Percentiles rank a stretch among this genome's conserved stretches.
Conservation (phyloP, 345 rosid genomes). For the Erucastrum elatum region DNA sequence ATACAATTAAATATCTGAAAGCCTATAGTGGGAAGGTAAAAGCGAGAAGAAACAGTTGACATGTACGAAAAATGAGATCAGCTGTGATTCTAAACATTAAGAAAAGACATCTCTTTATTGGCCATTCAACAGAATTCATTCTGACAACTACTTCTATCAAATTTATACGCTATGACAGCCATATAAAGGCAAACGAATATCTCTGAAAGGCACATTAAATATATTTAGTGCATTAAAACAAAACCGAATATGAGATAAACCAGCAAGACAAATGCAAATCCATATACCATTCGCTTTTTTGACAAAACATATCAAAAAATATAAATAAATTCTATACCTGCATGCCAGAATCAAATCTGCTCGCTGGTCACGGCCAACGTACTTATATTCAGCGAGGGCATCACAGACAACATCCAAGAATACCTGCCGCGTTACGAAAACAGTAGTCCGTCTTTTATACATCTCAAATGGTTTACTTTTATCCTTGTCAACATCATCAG, state of each 20-base stretch:
- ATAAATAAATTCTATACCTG: constrained; percentile 56
- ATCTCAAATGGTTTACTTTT: constrained; percentile 70
- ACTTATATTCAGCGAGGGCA: constrained; percentile 83
- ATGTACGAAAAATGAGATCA: not conserved
- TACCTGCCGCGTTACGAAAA: constrained; percentile 63
- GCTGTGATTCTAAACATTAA: not conserved
- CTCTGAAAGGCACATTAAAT: constrained; percentile 2
- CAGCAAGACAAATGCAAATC: constrained; percentile 23
- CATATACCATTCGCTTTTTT: not conserved
- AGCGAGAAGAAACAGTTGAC: not conserved
- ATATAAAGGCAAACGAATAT: not conserved
- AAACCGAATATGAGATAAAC: not conserved
- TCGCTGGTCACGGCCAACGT: constrained; percentile 91
- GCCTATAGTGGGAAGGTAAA: not conserved
- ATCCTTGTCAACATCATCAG: constrained; percentile 38
- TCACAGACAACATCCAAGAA: constrained; percentile 83
- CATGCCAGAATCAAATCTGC: constrained; percentile 95
- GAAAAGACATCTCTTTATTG: too few relatives aligned
- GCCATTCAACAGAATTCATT: constrained; percentile 9
- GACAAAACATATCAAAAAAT: constrained; percentile 4
- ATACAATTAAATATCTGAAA: not conserved
- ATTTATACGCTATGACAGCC: not conserved
- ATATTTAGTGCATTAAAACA: not conserved
- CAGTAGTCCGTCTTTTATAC: constrained; percentile 85
- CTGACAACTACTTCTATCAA: not conserved